A percentile compares a stretch with the other conserved stretches of the same genome.
Evolutionary conservation across 495 filamentous ascomycete genomes (phyloP).

Genomic region (Aspergillus cavernicola): DNA sequence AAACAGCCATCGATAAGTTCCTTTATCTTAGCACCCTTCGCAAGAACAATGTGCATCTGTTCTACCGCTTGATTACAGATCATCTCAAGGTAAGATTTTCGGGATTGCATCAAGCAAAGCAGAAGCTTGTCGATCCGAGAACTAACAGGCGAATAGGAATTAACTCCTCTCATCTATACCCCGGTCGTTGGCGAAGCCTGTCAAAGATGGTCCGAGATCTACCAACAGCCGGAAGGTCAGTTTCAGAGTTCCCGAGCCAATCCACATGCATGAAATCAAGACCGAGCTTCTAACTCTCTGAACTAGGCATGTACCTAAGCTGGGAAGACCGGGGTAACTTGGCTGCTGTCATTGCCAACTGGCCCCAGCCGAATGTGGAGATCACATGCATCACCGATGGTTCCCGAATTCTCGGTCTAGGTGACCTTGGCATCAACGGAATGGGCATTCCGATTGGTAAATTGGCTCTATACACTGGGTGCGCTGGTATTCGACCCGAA

Average conservation of each 20-base stretch:
- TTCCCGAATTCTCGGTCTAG: conserved; percentile 91
- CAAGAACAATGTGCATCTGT: conserved; percentile 85
- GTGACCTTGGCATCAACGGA: conserved; percentile 94
- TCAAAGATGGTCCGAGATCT: conserved; percentile 91
- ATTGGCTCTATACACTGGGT: conserved; percentile 89
- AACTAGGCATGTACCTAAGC: conserved; percentile 75
- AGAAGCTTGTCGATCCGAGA: neutral
- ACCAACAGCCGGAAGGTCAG: conserved; percentile 86
- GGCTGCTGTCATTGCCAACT: conserved; percentile 78
- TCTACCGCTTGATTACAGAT: conserved; percentile 89
- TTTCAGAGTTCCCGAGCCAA: conserved; percentile 11
- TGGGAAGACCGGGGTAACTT: conserved; percentile 85
- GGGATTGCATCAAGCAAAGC: no score
- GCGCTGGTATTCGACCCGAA: conserved; percentile 90
- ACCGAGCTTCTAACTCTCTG: conserved; percentile 27
- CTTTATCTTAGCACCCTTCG: conserved; percentile 87
- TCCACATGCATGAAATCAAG: conserved; percentile 18
- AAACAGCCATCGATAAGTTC: conserved; percentile 87
- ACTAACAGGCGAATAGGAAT: conserved; percentile 48
- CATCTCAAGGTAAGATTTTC: conserved; percentile 63
- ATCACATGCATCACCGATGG: conserved; percentile 98
- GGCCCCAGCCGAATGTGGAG: conserved; percentile 82
- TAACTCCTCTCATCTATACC: conserved; percentile 96
- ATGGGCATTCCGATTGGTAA: conserved; percentile 99
- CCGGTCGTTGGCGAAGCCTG: conserved; percentile 97